phyloP scores from a whole-genome alignment of 768 basidiomycete species.

The Amanita rubescens region DNA sequence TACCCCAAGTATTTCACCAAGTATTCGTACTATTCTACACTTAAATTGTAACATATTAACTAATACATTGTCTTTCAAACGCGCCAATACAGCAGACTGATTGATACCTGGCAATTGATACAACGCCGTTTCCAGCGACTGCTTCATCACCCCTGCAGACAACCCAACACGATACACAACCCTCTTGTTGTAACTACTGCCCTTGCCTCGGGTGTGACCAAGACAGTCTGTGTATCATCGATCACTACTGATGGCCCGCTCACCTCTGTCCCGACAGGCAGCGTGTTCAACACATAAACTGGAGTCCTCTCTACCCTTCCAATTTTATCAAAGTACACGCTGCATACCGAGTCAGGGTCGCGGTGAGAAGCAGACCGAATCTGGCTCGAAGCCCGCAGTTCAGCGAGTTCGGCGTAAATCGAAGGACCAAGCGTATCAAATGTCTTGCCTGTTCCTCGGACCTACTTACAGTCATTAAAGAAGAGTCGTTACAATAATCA shows the following conservation, averaged over 20 bases:
- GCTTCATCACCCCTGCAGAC: constrained; percentile 74
- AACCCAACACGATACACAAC: constrained; percentile 62
- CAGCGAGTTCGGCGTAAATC: constrained; percentile 67
- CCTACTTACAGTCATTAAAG: constrained; percentile 30
- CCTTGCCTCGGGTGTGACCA: constrained; percentile 68
- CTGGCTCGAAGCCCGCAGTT: constrained; percentile 31
- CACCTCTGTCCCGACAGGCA: constrained; percentile 65
- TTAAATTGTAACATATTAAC: no score
- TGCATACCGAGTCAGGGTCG: constrained; percentile 44
- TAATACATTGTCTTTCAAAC: no score
- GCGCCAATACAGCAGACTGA: no score
- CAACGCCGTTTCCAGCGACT: no score
- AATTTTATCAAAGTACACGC: constrained; percentile 77
- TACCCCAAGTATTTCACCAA: no score
- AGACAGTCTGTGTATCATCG: constrained; percentile 92
- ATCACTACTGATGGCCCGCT: constrained; percentile 91
- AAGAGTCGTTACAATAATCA: not conserved
- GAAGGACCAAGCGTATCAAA: constrained; percentile 75
- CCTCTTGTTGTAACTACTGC: constrained; percentile 65
- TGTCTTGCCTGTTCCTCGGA: constrained; percentile 87
- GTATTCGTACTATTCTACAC: no score
- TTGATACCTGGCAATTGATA: no score
- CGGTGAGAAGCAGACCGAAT: constrained; percentile 24
- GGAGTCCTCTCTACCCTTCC: constrained; percentile 77
- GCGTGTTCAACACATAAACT: constrained; percentile 60